Conservation (phyloP, 2,329 filamentous ascomycete genomes). For the Sarocladiaceae sp. region DNA sequence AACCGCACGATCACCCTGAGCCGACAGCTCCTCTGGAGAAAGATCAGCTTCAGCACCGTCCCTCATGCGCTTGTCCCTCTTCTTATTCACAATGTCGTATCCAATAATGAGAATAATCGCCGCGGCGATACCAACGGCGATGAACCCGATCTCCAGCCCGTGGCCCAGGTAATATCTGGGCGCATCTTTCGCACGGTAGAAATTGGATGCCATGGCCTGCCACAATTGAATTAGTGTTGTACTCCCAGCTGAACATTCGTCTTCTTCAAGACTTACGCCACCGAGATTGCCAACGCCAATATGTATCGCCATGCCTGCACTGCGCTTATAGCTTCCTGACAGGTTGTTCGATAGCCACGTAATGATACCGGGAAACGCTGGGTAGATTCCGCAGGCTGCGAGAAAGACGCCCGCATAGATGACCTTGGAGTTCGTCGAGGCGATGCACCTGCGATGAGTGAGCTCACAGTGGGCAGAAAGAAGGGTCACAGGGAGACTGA, state of each 20-base stretch:
- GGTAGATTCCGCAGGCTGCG: slow-evolving; percentile 72
- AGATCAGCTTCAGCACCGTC: slow-evolving; percentile 29
- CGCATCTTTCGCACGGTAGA: slow-evolving; percentile 50
- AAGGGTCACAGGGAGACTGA: slow-evolving; percentile 17
- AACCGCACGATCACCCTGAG: slow-evolving; percentile 51
- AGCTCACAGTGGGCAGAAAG: not conserved
- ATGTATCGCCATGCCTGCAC: slow-evolving; percentile 57
- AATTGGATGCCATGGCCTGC: slow-evolving; percentile 65
- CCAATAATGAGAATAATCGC: slow-evolving; percentile 36
- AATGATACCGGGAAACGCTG: slow-evolving; percentile 71
- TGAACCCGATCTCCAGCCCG: slow-evolving; percentile 43
- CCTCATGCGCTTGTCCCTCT: slow-evolving; percentile 39
- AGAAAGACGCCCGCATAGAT: slow-evolving; percentile 73
- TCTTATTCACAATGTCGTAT: slow-evolving; percentile 54
- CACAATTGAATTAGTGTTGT: slow-evolving; percentile 8
- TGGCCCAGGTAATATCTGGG: slow-evolving; percentile 46
- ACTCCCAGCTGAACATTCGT: not conserved
- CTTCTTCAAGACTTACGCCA: slow-evolving; percentile 28
- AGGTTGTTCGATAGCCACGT: slow-evolving; percentile 76
- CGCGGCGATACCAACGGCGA: slow-evolving; percentile 37
- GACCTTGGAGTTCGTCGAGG: slow-evolving; percentile 48
- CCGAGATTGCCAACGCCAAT: slow-evolving; percentile 56
- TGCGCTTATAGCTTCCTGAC: slow-evolving; percentile 58
- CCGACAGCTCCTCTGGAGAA: slow-evolving; percentile 41
- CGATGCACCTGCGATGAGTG: slow-evolving; percentile 51